Evolutionary conservation across 2,329 filamentous ascomycete species (phyloP).

Genomic region (Pseudogymnoascus sp.): DNA sequence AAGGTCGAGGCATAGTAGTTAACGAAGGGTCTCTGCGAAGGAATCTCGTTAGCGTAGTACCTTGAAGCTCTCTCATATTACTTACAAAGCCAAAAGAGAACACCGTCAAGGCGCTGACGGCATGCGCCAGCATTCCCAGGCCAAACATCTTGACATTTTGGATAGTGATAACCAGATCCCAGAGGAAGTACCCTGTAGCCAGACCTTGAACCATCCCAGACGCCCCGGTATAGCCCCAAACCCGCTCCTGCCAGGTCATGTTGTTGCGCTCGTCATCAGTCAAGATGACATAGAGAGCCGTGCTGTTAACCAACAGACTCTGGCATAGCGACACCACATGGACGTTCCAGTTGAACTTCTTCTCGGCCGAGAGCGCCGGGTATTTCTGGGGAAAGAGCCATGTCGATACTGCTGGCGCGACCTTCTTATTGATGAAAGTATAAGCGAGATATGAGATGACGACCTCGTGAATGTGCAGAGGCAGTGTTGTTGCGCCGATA

Average conservation of each 20-base stretch:
- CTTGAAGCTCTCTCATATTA: conserved; percentile 19
- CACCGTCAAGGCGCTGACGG: conserved; percentile 63
- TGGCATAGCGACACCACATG: conserved; percentile 81
- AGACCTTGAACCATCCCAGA: conserved; percentile 68
- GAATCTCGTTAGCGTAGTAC: not conserved
- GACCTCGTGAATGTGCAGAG: conserved; percentile 72
- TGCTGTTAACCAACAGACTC: conserved; percentile 60
- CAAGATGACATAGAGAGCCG: conserved; percentile 69
- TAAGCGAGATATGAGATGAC: conserved; percentile 60
- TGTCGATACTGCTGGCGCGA: conserved; percentile 61
- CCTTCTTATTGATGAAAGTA: conserved; percentile 55
- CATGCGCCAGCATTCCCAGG: conserved; percentile 59
- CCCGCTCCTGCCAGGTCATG: conserved; percentile 60
- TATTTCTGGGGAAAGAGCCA: conserved; percentile 59
- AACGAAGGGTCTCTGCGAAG: conserved; percentile 66
- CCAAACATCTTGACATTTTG: conserved; percentile 61
- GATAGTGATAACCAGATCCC: conserved; percentile 68
- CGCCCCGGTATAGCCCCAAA: conserved; percentile 72
- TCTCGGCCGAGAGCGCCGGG: conserved; percentile 52
- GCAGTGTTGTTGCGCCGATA: conserved; percentile 57
- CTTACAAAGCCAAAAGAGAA: conserved; percentile 75
- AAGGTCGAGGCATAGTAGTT: conserved; percentile 78
- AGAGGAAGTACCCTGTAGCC: conserved; percentile 75
- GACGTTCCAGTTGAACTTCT: conserved; percentile 71
- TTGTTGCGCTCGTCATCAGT: conserved; percentile 58